Evolutionary conservation across 257 asterid genomes (phyloP), one percentile per base, ranked within the genome.

Genomic region (Sherardia arvensis): DNA sequence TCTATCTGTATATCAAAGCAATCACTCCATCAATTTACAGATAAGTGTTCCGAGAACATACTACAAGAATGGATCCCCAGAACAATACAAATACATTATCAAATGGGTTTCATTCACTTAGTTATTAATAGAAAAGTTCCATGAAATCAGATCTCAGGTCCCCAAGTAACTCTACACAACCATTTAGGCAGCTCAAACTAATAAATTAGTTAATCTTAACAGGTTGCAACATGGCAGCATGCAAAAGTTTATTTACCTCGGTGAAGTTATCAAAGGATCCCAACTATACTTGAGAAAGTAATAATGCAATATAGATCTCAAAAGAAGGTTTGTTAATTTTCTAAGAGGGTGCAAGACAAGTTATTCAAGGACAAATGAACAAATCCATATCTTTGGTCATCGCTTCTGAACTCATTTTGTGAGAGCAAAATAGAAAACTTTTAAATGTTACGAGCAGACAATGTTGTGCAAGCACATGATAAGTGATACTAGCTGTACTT

Each of bases 1-100:
- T 92, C 96, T 67, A 92, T 81, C 99, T 89, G 94, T 79, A 73
- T 34, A 76, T 64, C 60, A 66, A 72, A 71, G 63, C 17, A 45
- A 67, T 65, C 54, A 59, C 23, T 61, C 65, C 66, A 53, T 58
- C 26, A 66, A 38, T 26, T 30, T 66, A 9, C 25, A 25, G 21
- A 49, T 28, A 1, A 1, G 15, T 53, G n/a, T 17, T 34, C 7
- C 12, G 51, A 20, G 59, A 54, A 21, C 20, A 45, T 28, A 22
- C 22, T n/a, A 66, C 11, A 36, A 43, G n/a, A 17, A 40, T 40
- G 48, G 7, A 43, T 43, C 20, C 21, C 51, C 51, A 43, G n/a
- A 43, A 4, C 21, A 43, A 43, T 43, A 43, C n/a, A 14, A 12
- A 38, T 7, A 49, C 11, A 18, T 62, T 62, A 56, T 45, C 28